phyloP scores from a whole-genome alignment of 495 filamentous ascomycete genomes.

The Terfezia claveryi region DNA sequence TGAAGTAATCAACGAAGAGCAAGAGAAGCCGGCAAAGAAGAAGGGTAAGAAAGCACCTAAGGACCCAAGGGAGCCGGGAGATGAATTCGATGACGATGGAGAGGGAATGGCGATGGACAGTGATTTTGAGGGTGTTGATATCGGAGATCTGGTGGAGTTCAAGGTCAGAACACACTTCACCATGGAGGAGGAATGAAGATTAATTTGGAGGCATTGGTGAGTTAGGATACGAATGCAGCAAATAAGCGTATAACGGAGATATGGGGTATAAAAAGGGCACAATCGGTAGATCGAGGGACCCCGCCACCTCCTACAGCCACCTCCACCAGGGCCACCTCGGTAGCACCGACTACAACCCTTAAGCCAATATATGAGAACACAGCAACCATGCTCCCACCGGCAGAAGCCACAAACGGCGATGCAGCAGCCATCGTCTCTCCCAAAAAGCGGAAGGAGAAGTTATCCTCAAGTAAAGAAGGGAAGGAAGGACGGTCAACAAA shows the following conservation, averaged over 20 bases:
- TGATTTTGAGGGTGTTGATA: constrained; percentile 41
- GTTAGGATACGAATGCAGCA: constrained; percentile 41
- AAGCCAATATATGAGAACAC: background rate
- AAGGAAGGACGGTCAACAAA: constrained; percentile 11
- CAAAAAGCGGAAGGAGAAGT: constrained; percentile 6
- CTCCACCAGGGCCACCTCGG: background rate
- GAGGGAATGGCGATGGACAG: constrained; percentile 34
- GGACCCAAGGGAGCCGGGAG: too few relatives aligned
- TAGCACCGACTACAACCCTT: constrained; percentile 2
- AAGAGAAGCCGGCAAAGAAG: constrained; percentile 18
- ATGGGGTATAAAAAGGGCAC: constrained; percentile 34
- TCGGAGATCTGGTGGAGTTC: constrained; percentile 13
- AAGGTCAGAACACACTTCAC: constrained; percentile 5
- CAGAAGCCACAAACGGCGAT: background rate
- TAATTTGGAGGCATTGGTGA: constrained; percentile 1
- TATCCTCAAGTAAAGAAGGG: constrained; percentile 13
- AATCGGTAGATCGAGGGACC: constrained; percentile 14
- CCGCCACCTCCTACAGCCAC: constrained; percentile 5
- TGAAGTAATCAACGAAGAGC: constrained; percentile 45
- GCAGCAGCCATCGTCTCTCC: constrained; percentile 7
- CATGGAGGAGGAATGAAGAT: background rate
- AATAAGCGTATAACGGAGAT: constrained; percentile 51
- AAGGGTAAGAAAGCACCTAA: too few relatives aligned
- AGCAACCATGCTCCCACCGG: constrained; percentile 11
- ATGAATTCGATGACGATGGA: constrained; percentile 25